Evolutionary conservation across 176 grass and related monocot genomes (phyloP).

Genomic region (Musa schizocarpa): DNA sequence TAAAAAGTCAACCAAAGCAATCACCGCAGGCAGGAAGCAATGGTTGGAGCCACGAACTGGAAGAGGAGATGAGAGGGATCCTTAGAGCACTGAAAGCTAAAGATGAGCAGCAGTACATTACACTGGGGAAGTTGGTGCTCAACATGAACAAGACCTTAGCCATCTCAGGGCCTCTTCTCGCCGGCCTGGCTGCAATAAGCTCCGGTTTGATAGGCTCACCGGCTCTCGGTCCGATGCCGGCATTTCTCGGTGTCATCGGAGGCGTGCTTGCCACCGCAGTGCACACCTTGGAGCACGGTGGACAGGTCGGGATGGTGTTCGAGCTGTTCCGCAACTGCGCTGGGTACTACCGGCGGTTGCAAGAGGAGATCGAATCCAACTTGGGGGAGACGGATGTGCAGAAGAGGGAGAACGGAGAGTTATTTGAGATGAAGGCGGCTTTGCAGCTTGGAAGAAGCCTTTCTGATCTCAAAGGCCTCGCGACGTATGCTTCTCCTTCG

Average conservation of each 20-base stretch:
- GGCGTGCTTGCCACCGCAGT: constrained; percentile 13
- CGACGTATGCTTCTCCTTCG: constrained; percentile 7
- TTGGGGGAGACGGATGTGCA: constrained; percentile 16
- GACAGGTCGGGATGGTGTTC: constrained; percentile 34
- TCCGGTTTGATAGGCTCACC: constrained; percentile 13
- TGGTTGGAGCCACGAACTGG: constrained; percentile 28
- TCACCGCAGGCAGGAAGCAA: neutral
- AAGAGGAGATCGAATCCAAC: constrained; percentile 27
- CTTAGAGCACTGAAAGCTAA: constrained; percentile 22
- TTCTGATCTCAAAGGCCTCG: constrained; percentile 19
- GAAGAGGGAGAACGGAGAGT: constrained; percentile 29
- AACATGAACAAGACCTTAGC: constrained; percentile 22
- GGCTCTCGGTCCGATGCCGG: constrained; percentile 13
- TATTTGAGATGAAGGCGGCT: constrained; percentile 29
- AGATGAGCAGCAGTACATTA: constrained; percentile 18
- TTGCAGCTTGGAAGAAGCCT: constrained; percentile 23
- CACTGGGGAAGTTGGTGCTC: constrained; percentile 2
- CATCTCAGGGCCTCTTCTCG: constrained; percentile 10
- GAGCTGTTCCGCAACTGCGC: constrained; percentile 32
- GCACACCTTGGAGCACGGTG: constrained; percentile 31
- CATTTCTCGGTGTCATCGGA: constrained; percentile 12
- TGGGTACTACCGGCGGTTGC: constrained; percentile 17
- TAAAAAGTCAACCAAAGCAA: constrained; percentile 1
- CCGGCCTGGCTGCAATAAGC: constrained; percentile 19
- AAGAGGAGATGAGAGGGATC: constrained; percentile 26